Base-by-base conservation (phyloP, 2,329 filamentous ascomycete genomes). In the Aspergillus sp. region DNA sequence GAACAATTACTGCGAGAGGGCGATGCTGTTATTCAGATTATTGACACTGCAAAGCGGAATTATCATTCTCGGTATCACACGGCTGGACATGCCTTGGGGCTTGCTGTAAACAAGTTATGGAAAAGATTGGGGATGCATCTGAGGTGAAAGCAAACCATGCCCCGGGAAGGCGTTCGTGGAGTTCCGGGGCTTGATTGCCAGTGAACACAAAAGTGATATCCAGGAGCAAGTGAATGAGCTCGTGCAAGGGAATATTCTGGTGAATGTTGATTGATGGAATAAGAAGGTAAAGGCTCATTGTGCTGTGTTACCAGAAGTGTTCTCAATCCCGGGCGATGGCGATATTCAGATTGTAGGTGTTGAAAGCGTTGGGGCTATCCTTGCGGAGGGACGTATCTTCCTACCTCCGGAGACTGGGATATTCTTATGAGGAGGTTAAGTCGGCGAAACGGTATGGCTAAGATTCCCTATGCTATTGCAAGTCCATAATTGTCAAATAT, bases 71-170 rank as follows among this genome's bases (percentile, higher is more conserved):
- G 60, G 6, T 49, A 63, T 9, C 62, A 64, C 49, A 62, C 61
- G n/a, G 62, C 58, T 19, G 62, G 62, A 3, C 60, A 64, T 42
- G 56, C 64, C 4, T 44, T 64, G 12, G 60, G 61, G 5, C 49
- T 63, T 7, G 60, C 60, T 2, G 61, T 64, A 57, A 50, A 25
- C 49, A 60, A 35, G 47, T 64, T 13, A 49, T 52, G 17, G 53
- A 56, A 3, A 20, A 41, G 4, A 35, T 55, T 9, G 49, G 52
- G 6, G 52, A 59, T 7, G 51, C 56, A 50, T 59, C 59, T 25
- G 59, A 64, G 39, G 48, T 61, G 13, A 64, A 64, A 37, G 61
- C 62, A 7, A 63, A 62, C 30, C 62, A 64, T 53, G 55, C 55
- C 3, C 62, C 1, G 52, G 54, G 1, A 57, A 61, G 33, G 60